A percentile compares a stretch with the other conserved stretches of the same genome.
phyloP scores from a whole-genome alignment of 208 protist species.

The Blechomonas ayalai region DNA sequence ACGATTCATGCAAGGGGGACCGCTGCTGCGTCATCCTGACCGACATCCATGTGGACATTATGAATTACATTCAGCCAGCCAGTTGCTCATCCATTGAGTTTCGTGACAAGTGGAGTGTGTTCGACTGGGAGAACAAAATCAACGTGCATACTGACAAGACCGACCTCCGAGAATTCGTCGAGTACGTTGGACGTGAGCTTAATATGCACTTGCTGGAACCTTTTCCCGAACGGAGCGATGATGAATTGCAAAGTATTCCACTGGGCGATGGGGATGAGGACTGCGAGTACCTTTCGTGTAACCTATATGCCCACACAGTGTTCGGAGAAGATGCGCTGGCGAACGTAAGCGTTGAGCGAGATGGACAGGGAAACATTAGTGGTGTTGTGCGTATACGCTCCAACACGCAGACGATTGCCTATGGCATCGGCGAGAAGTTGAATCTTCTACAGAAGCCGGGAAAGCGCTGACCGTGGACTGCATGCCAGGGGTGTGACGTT shows the following conservation, averaged over 20 bases:
- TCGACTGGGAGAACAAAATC: constrained; percentile 99
- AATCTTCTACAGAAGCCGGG: constrained; percentile 52
- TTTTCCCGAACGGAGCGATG: constrained; percentile 5
- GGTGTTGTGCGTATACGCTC: constrained; percentile 96
- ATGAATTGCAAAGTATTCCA: constrained; percentile 5
- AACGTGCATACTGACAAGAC: constrained; percentile 82
- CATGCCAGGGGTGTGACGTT: too few relatives aligned
- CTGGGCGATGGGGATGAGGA: constrained; percentile 45
- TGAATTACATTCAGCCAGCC: constrained; percentile 97
- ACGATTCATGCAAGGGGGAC: constrained; percentile 87
- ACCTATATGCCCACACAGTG: constrained; percentile 94
- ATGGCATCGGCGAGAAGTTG: constrained; percentile 97
- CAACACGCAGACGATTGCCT: constrained; percentile 97
- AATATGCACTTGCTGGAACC: constrained; percentile 92
- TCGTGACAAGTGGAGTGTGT: constrained; percentile 97
- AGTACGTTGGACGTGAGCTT: constrained; percentile 87
- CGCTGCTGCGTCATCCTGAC: constrained; percentile 92
- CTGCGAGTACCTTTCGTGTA: constrained; percentile 95
- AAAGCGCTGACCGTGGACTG: constrained; percentile 15
- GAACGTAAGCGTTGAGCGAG: constrained; percentile 90
- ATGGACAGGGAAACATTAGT: constrained; percentile 71
- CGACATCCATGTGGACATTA: constrained; percentile 98
- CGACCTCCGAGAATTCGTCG: constrained; percentile 83
- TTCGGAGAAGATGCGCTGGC: constrained; percentile 98
- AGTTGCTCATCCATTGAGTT: constrained; percentile 87